These are phyloP conservation scores for Pyrus communis DNA, from an alignment of 306 rosid species.

Conservation along the genomic window DNA sequence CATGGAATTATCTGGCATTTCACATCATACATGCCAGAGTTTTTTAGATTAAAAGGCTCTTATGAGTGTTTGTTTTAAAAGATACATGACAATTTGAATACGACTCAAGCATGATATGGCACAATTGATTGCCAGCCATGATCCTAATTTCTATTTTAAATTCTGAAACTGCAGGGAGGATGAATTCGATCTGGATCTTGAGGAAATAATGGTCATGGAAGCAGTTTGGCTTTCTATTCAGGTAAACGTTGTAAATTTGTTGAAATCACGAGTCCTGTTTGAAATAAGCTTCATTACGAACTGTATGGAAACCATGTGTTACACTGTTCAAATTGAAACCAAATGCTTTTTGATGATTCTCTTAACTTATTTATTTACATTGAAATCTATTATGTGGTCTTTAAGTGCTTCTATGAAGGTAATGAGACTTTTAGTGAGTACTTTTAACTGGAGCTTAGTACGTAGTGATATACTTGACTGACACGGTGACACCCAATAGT, in stretches of 20 bases:
- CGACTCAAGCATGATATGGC: too few species aligned
- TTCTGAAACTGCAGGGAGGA: slow-evolving; percentile 60
- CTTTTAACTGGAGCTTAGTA: not conserved
- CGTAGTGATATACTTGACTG: not conserved
- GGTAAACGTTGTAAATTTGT: slow-evolving; percentile 31
- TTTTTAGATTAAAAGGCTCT: not conserved
- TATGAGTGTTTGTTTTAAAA: not conserved
- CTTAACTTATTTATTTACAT: not conserved
- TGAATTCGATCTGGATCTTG: slow-evolving; percentile 88
- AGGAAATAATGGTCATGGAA: slow-evolving; percentile 99
- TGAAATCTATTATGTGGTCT: not conserved
- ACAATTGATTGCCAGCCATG: not conserved
- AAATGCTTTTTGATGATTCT: not conserved
- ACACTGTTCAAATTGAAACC: not conserved
- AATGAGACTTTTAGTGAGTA: not conserved
- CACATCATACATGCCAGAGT: not conserved
- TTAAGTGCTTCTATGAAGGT: not conserved
- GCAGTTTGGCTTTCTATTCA: slow-evolving; percentile 99
- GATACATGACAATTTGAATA: not conserved
- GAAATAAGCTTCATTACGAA: slow-evolving; percentile 1
- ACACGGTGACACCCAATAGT: not conserved
- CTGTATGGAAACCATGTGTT: not conserved
- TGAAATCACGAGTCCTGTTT: slow-evolving; percentile 2
- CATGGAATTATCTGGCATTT: not conserved
- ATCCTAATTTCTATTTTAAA: not conserved